phyloP scores from a whole-genome alignment of 768 basidiomycete species.

The Lactarius vividus region DNA sequence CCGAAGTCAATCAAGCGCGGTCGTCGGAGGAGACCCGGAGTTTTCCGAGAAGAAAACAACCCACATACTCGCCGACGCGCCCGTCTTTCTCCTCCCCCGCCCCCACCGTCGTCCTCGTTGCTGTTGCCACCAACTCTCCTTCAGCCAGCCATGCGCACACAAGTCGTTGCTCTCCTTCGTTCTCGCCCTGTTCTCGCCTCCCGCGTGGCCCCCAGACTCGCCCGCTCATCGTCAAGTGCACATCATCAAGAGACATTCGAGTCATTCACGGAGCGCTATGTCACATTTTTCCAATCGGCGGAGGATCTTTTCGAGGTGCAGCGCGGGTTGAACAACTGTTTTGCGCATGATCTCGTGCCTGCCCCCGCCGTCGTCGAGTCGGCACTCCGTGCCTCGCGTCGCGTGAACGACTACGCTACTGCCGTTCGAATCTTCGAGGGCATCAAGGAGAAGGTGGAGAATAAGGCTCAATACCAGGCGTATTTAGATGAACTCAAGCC shows the following conservation, averaged over 20 bases:
- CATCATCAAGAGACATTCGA: constrained; percentile 93
- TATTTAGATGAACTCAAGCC: constrained; percentile 90
- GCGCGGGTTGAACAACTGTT: constrained; percentile 99
- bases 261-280: constrained; percentile 90
- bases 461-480: constrained; percentile 89
- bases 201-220: constrained; percentile 43
- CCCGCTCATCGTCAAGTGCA: constrained; percentile 51
- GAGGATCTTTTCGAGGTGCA: constrained; percentile 99
- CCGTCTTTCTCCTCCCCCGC: not conserved
- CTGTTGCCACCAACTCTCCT: constrained; percentile 14
- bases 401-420: constrained; percentile 96
- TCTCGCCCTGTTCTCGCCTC: constrained; percentile 48
- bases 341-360: constrained; percentile 96
- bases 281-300: constrained; percentile 87
- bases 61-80: constrained; percentile 19
- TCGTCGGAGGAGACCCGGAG: constrained; percentile 12
- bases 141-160: constrained; percentile 47
- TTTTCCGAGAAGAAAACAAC: constrained; percentile 20
- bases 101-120: constrained; percentile 15
- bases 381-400: constrained; percentile 80
- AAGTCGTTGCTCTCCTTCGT: constrained; percentile 61
- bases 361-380: constrained; percentile 81
- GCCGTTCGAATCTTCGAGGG: constrained; percentile 97
- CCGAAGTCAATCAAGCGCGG: not conserved
- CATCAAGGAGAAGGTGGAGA: constrained; percentile 96